Evolutionary conservation across 129 eudicot species (phyloP), one percentile per base, ranked within the genome.

Genomic region (Chrysanthemum seticuspe): DNA sequence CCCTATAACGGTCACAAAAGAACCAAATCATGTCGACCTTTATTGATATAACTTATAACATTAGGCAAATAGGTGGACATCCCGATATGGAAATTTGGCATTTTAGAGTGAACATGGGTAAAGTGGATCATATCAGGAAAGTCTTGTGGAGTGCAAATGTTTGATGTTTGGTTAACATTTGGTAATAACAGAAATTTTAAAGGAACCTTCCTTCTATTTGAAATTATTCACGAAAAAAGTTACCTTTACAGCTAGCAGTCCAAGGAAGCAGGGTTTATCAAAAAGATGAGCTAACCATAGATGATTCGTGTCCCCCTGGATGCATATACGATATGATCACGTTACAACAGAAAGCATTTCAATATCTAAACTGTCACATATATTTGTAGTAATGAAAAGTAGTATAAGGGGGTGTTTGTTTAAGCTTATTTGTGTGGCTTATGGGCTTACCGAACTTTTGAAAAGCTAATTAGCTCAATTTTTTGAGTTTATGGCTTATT

Each of bases 261-360:
- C 92, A 78, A 92, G 81, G 77, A 92, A 92, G 85, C 98, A 92
- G 65, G 95, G 98, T 68, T 92, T 89, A 86, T 85, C 96, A 29
- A 92, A 92, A 79, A 87, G 96, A 74, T 92, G 95, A 80, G 98
- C 98, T 87, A 92, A 76, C 80, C 84, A 55, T 62, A 92, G 70
- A 79, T 89, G 98, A 71, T 81, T 89, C 66, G 53, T 68, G 65
- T 92, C 87, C 73, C 88, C 87, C 98, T 92, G 60, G 62, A 59
- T 59, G 40, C 74, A 67, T 10, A 56, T 16, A 67, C 47, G 5
- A 16, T 45, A 15, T 21, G 2, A 60, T 55, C 57, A 56, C 9
- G 13, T 56, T 14, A 59, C 44, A 10, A 40, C 2, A 40, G 10
- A 2, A 40, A 40, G 47, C 2, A 40, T 40, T 10, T 40, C 47